A percentile compares a stretch with the other conserved stretches of the same genome.
Evolutionary conservation across 2,329 filamentous ascomycete genomes (phyloP).

Genomic region (Trichoderma asperellum): DNA sequence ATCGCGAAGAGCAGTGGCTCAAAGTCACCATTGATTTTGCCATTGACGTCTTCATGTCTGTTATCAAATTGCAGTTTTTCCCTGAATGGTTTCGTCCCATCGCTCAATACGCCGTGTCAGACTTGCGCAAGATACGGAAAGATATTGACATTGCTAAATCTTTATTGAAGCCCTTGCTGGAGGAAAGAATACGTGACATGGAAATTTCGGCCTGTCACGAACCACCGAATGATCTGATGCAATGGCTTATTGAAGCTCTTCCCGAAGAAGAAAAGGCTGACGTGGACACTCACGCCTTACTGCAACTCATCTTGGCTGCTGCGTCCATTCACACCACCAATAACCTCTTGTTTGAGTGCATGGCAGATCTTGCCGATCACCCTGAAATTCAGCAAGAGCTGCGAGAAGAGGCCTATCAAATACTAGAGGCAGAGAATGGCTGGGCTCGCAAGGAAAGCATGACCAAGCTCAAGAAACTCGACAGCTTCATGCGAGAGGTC

Average conservation of each 20-base stretch:
- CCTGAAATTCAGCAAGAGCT: conserved; percentile 54
- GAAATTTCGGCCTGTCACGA: conserved; percentile 45
- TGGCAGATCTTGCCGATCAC: conserved; percentile 55
- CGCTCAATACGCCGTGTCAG: conserved; percentile 52
- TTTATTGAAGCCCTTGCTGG: conserved; percentile 52
- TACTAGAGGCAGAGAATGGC: conserved; percentile 47
- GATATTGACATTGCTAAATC: conserved; percentile 49
- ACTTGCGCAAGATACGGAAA: conserved; percentile 50
- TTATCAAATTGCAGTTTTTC: conserved; percentile 56
- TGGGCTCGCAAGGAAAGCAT: conserved; percentile 50
- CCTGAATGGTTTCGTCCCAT: conserved; percentile 54
- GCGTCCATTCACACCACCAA: conserved; percentile 53
- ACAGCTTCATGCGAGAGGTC: conserved; percentile 54
- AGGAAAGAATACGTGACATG: conserved; percentile 49
- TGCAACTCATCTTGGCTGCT: conserved; percentile 51
- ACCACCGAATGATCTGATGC: conserved; percentile 48
- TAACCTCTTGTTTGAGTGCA: conserved; percentile 51
- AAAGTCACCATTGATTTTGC: conserved; percentile 56
- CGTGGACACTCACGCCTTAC: conserved; percentile 45
- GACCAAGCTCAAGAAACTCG: conserved; percentile 50
- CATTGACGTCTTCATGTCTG: conserved; percentile 52
- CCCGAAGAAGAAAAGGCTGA: conserved; percentile 46
- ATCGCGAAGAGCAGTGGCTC: conserved; percentile 59
- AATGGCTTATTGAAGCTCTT: conserved; percentile 50
- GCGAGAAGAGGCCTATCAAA: conserved; percentile 51